A percentile compares a stretch with the other conserved stretches of the same genome.
phyloP scores from a whole-genome alignment of 2,329 filamentous ascomycete genomes.

The Xylariaceae sp. region DNA sequence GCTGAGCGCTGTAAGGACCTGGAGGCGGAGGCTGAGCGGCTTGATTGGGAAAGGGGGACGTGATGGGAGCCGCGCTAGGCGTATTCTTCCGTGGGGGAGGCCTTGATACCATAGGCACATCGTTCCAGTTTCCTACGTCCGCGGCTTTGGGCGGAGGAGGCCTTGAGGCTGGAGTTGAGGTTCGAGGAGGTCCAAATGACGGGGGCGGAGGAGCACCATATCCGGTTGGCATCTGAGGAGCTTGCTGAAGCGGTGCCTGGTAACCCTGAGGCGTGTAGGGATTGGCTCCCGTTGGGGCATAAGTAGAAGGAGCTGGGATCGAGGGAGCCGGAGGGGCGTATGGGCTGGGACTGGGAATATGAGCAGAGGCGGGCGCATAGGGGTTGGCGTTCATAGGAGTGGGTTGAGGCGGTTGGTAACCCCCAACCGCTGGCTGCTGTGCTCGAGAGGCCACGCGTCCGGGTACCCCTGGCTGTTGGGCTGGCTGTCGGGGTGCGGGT shows the following conservation, averaged over 20 bases:
- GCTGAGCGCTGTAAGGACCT: constrained; percentile 52
- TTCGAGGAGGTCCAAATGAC: constrained; percentile 53
- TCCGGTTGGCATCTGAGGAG: constrained; percentile 23
- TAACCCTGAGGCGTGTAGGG: constrained; percentile 47
- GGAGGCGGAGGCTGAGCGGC: constrained; percentile 53
- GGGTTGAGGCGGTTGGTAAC: constrained; percentile 47
- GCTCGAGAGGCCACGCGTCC: constrained; percentile 36
- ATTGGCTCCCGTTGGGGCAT: constrained; percentile 29
- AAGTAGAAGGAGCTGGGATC: constrained; percentile 31
- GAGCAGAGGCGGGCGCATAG: constrained; percentile 30
- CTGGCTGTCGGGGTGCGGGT: constrained; percentile 28
- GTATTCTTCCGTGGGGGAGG: constrained; percentile 69
- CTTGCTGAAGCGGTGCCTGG: constrained; percentile 44
- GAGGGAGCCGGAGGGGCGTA: constrained; percentile 32
- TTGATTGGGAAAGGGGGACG: constrained; percentile 64
- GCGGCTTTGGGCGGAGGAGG: constrained; percentile 65
- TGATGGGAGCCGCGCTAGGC: constrained; percentile 62
- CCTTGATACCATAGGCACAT: constrained; percentile 76
- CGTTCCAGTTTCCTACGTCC: constrained; percentile 84
- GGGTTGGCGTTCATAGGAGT: constrained; percentile 29
- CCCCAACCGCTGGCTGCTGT: constrained; percentile 34
- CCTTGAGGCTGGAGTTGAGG: constrained; percentile 60
- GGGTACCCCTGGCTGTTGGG: constrained; percentile 24
- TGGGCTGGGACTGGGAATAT: constrained; percentile 27
- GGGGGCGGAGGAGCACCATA: constrained; percentile 36